Conservation (phyloP, 768 basidiomycete species). For the Suillus subluteus region DNA sequence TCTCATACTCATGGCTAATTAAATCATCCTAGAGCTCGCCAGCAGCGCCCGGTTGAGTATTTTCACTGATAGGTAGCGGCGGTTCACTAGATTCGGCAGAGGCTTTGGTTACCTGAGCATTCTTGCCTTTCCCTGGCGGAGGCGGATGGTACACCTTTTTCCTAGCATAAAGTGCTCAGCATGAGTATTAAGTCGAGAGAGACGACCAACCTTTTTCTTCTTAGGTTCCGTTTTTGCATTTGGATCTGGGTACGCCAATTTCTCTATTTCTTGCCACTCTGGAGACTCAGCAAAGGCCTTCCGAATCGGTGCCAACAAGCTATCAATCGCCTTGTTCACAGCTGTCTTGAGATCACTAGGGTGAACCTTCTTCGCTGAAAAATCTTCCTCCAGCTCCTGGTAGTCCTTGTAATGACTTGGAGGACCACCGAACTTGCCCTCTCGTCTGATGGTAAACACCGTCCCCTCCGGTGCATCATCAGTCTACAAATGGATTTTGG, state of each 20-base stretch:
- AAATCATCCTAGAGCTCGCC: constrained; percentile 5
- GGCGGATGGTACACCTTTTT: constrained; percentile 85
- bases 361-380: constrained; percentile 75
- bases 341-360: constrained; percentile 88
- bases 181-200: background rate
- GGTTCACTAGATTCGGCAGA: constrained; percentile 1
- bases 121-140: constrained; percentile 78
- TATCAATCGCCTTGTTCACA: constrained; percentile 73
- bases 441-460: constrained; percentile 77
- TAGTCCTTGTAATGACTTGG: constrained; percentile 72
- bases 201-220: constrained; percentile 52
- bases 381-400: constrained; percentile 71
- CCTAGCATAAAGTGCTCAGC: constrained; percentile 42
- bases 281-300: constrained; percentile 73
- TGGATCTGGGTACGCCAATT: constrained; percentile 83
- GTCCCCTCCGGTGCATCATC: constrained; percentile 79
- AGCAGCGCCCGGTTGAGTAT: background rate
- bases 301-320: constrained; percentile 80
- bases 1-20: constrained; percentile 1
- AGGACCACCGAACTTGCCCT: constrained; percentile 79
- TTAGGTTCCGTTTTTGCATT: constrained; percentile 64
- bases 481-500: constrained; percentile 64
- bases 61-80: background rate
- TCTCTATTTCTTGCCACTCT: constrained; percentile 80
- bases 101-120: constrained; percentile 24